A percentile compares a stretch with the other conserved stretches of the same genome.
Evolutionary conservation across 2,329 filamentous ascomycete species (phyloP).

Genomic region (Paraphaeosphaeria minitans): DNA sequence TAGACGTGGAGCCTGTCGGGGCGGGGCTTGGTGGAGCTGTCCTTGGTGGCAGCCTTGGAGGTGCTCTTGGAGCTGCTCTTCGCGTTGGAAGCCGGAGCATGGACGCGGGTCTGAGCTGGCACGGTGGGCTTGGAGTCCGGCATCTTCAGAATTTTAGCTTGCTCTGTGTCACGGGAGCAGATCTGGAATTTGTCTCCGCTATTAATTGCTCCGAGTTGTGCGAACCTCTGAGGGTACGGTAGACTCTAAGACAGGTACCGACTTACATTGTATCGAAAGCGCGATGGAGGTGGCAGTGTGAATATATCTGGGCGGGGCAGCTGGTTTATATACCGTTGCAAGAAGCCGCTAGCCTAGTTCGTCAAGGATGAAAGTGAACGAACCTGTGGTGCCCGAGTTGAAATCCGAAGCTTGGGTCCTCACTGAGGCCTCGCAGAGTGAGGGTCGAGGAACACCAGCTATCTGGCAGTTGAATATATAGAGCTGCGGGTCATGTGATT

Average conservation of each 20-base stretch:
- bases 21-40: neutral
- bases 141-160: neutral
- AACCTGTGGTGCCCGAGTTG: neutral
- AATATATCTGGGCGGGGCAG: neutral
- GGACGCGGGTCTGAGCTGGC: neutral
- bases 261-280: neutral
- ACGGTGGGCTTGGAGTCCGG: neutral
- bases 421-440: neutral
- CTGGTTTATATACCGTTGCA: neutral
- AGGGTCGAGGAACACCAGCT: neutral
- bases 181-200: neutral
- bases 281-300: too few relatives aligned
- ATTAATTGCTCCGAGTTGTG: neutral
- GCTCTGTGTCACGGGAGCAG: neutral
- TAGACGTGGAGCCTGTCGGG: neutral
- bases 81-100: too few relatives aligned
- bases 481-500: neutral
- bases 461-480: neutral
- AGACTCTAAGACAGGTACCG: neutral
- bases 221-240: neutral
- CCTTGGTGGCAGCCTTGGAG: neutral
- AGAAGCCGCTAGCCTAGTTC: neutral
- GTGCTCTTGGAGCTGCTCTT: neutral
- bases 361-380: neutral
- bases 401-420: neutral